A percentile compares a stretch with the other conserved stretches of the same genome.
These are phyloP conservation scores for Pseudonitzschia multistriata DNA, from an alignment of 108 stramenopile genomes.

Conservation along the genomic window DNA sequence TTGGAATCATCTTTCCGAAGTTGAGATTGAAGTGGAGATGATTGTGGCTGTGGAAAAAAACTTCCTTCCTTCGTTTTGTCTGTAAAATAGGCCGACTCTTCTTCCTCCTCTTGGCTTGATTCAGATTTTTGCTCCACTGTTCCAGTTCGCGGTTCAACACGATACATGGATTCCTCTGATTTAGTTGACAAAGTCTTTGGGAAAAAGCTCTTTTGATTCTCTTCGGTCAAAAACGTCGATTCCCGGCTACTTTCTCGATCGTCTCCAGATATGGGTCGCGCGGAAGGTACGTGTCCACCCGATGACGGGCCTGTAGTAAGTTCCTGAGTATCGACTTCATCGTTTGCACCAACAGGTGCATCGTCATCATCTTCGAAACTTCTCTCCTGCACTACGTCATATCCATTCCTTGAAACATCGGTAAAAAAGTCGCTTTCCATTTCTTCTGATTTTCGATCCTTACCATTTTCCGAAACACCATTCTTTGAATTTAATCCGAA, in stretches of 20 bases:
- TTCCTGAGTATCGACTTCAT: neutral
- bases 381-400: neutral
- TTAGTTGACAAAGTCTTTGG: neutral
- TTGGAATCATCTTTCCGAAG: neutral
- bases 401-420: neutral
- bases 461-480: neutral
- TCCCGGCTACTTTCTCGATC: neutral
- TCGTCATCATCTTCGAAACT: neutral
- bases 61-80: neutral
- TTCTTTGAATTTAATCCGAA: neutral
- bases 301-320: neutral
- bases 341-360: neutral
- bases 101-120: neutral
- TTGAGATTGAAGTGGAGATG: neutral
- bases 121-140: too few relatives aligned
- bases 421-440: slow-evolving; percentile 1
- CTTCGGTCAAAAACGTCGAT: neutral
- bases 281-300: neutral
- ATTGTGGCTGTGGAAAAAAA: neutral
- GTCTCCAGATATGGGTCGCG: neutral
- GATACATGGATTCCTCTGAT: neutral
- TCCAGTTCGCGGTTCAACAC: neutral
- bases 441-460: neutral
- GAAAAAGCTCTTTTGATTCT: slow-evolving; percentile 2
- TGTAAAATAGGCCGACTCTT: neutral